Base-by-base conservation (phyloP, 2,329 filamentous ascomycete genomes). In the Aureobasidium sp. region DNA sequence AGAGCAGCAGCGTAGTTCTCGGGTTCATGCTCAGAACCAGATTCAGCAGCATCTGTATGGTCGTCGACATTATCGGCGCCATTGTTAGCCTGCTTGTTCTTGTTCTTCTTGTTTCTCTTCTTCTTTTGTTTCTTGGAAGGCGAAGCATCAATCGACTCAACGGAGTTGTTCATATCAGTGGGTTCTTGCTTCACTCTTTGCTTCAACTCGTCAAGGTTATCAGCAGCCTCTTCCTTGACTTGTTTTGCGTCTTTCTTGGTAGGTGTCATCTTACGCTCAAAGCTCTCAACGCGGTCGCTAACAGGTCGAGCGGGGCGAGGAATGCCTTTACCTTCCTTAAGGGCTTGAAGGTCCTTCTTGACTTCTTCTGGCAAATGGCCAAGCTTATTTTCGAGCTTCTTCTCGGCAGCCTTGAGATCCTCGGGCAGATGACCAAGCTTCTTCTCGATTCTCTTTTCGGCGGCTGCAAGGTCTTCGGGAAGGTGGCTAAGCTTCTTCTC, bases 401-500 rank as follows among this genome's bases (percentile, higher is more conserved):
- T 61, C 55, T 59, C 55, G n/a, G 24, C 39, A 10, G 43, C 13
- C 41, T 43, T 43, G 10, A 46, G 37, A 26, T 29, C 50, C 17
- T 39, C 48, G 8, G 46, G 47, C 8, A 71, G 63, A 29, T 69
- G 64, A 13, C 39, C 34, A 32, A 56, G 53, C 53, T 46, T 27
- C 59, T 51, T 52, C 34, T 59, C 57, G 7, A 57, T 26, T 29
- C 60, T 61, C 53, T 51, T 60, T n/a, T 57, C 53, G 24, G 32
- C 46, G 24, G 48, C 20, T 12, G 24, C 43, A 32, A 44, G 52
- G 20, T 27, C 48, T 10, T 37, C 51, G 13, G 44, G 47, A 12
- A 71, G 64, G 24, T 69, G 63, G 20, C 70, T 67, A 26, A 63
- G 39, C 24, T 57, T 57, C 29, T 63, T 60, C 61, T 74, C 75